These are phyloP conservation scores for Clausena lansium DNA, from an alignment of 345 rosid genomes.

Conservation along the genomic window DNA sequence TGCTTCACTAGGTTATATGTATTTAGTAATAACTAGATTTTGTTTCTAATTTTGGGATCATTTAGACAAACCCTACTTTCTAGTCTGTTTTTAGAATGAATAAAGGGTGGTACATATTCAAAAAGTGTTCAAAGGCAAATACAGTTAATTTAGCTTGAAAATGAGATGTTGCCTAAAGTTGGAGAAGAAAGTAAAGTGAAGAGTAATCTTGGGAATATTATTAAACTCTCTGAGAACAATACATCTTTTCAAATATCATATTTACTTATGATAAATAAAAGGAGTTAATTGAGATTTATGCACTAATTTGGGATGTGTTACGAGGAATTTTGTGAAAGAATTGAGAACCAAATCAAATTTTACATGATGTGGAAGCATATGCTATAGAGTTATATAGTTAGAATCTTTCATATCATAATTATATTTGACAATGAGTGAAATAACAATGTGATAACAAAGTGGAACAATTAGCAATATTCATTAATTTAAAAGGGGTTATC, in stretches of 20 bases:
- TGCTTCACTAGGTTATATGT: no score
- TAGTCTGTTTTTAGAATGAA: no score
- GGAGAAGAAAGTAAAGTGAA: not conserved
- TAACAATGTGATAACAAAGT: no score
- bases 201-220: constrained; percentile 1
- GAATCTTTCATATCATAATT: not conserved
- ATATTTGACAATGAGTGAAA: not conserved
- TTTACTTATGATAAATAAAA: not conserved
- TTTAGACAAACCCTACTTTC: no score
- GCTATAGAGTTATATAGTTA: not conserved
- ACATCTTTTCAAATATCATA: not conserved
- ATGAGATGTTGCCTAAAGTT: not conserved
- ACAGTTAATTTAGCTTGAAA: not conserved
- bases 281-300: not conserved
- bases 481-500: no score
- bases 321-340: not conserved
- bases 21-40: no score
- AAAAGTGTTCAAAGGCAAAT: no score
- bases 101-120: no score
- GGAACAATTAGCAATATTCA: not conserved
- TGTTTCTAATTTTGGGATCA: no score
- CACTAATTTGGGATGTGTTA: not conserved
- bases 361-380: not conserved
- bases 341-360: constrained; percentile 6
- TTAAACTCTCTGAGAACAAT: not conserved